A percentile compares a stretch with the other conserved stretches of the same genome.
These are phyloP conservation scores for Saccharomycodes ludwigii DNA, from an alignment of 805 yeast species.

Conservation along the genomic window DNA sequence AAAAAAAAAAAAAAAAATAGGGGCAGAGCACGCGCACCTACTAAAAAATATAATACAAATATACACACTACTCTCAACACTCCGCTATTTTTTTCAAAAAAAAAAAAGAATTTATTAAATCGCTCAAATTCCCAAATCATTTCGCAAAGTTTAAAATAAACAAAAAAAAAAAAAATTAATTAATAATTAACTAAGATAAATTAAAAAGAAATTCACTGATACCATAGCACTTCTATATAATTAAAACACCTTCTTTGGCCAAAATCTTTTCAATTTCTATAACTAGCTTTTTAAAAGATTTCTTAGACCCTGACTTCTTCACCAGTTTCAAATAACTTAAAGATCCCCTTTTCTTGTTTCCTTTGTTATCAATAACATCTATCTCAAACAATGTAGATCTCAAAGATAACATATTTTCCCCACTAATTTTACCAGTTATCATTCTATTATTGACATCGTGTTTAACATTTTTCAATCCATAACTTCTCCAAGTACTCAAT, in stretches of 20 bases:
- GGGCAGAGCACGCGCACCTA: too few species aligned
- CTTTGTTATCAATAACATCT: too few species aligned
- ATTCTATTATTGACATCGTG: slow-evolving; percentile 32
- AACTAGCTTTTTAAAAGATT: slow-evolving; percentile 46
- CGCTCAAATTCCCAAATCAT: not conserved
- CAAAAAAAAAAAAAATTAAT: not conserved
- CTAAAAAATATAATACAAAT: too few species aligned
- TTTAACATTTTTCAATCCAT: slow-evolving; percentile 48
- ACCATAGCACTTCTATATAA: slow-evolving; percentile 5
- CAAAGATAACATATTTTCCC: slow-evolving; percentile 47
- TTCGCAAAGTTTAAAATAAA: slow-evolving; percentile 1
- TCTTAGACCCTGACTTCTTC: slow-evolving; percentile 55
- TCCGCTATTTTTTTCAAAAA: too few species aligned
- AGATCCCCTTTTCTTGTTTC: too few species aligned
- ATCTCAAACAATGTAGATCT: slow-evolving; percentile 55
- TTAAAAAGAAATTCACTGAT: not conserved
- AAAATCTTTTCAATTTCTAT: slow-evolving; percentile 54
- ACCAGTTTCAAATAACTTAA: too few species aligned
- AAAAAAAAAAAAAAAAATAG: too few species aligned
- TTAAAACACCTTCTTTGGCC: slow-evolving; percentile 49
- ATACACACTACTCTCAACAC: too few species aligned
- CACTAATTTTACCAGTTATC: slow-evolving; percentile 51
- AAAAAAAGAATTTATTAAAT: too few species aligned
- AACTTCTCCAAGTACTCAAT: slow-evolving; percentile 54
- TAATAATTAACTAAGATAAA: slow-evolving; percentile 1